Evolutionary conservation across 805 yeast species (phyloP).

Genomic region (Wickerhamomyces strasburgensis): DNA sequence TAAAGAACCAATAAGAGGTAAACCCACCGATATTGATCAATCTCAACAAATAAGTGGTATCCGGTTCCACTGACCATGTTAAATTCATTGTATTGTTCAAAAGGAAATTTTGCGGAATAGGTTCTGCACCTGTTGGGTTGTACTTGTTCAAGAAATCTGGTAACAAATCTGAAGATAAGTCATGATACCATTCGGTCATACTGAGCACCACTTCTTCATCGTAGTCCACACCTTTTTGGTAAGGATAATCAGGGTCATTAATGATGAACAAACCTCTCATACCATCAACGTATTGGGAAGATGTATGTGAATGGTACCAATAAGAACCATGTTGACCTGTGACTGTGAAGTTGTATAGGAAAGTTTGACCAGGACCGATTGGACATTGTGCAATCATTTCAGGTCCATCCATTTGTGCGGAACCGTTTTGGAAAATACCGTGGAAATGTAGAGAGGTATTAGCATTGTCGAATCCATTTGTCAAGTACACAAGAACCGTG

Average conservation of each 20-base stretch:
- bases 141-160: slow-evolving; percentile 57
- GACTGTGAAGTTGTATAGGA: slow-evolving; percentile 84
- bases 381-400: slow-evolving; percentile 88
- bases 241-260: slow-evolving; percentile 58
- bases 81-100: slow-evolving; percentile 76
- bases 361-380: slow-evolving; percentile 69
- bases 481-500: slow-evolving; percentile 62
- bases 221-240: slow-evolving; percentile 42
- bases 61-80: slow-evolving; percentile 78
- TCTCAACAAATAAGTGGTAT: slow-evolving; percentile 78
- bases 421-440: slow-evolving; percentile 75
- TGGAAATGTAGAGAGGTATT: slow-evolving; percentile 83
- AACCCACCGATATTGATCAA: slow-evolving; percentile 86
- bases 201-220: slow-evolving; percentile 74
- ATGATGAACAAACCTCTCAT: slow-evolving; percentile 76
- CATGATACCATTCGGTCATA: slow-evolving; percentile 88
- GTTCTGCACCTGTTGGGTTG: slow-evolving; percentile 99
- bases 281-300: slow-evolving; percentile 93
- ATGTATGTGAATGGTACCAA: slow-evolving; percentile 97
- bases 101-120: slow-evolving; percentile 78
- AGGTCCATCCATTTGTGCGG: slow-evolving; percentile 88
- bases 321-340: slow-evolving; percentile 77
- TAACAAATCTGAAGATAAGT: slow-evolving; percentile 40
- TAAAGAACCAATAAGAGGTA: slow-evolving; percentile 81
- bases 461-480: slow-evolving; percentile 62